Base-by-base conservation (phyloP, 768 basidiomycete genomes). In the Mycena galericulata region DNA sequence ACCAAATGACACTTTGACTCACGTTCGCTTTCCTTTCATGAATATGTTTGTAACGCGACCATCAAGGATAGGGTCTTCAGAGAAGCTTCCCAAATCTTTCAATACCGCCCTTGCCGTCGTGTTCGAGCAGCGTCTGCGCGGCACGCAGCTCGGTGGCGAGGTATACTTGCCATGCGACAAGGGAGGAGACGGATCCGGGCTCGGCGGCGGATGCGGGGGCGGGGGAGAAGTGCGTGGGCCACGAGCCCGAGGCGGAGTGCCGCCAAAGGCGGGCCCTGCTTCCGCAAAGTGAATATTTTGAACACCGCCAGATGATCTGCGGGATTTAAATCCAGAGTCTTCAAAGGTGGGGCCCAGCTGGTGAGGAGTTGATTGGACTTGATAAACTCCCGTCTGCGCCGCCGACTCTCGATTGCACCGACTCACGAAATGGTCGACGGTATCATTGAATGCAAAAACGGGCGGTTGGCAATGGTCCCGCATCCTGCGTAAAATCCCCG, bases 1-100 rank as follows among this genome's bases (percentile, higher is more conserved):
- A 34, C 32, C 78, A 36, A 36, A 36, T 14, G 34, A 7, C 14
- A 36, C 14, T 7, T 7, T 36, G 14, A 14, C 83, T 63, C 51
- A 84, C 82, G 83, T 83, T 66, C 84, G 83, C 50, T 79, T 83
- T 40, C 82, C 80, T 20, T 82, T 76, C 78, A 83, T 81, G 66
- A 85, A 85, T 17, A 85, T 80, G 51, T 83, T 83, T 14, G 76
- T 69, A 9, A 85, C 69, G 20, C 84, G 77, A 34, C 63, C 67
- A 20, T 77, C 67, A 18, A 84, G 74, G 20, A 72, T 38, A 14
- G 68, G 62, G 29, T 83, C 80, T 5, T 69, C 61, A n/a, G 68
- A 69, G 65, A 84, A 85, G n/a, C 75, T 79, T 22, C 83, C 84
- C 9, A 84, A 69, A 56, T 82, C 76, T 55, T 85, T 83, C 1